Conservation (phyloP, 495 filamentous ascomycete species). For the Coniosporium apollinis region DNA sequence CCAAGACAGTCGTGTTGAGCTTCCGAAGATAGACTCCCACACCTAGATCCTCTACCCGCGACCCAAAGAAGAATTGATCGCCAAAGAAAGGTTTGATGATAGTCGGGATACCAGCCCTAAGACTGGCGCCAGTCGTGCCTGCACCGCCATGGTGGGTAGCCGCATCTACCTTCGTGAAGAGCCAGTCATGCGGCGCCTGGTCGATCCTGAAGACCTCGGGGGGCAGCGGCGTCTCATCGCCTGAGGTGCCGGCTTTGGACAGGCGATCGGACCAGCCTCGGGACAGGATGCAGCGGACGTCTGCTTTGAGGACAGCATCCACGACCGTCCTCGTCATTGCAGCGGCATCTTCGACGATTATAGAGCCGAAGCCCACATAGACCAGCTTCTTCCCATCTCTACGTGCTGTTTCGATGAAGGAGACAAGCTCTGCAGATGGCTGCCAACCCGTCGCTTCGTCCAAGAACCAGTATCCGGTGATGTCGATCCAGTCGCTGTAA, state of each 20-base stretch:
- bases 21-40: slow-evolving; percentile 84
- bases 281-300: slow-evolving; percentile 85
- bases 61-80: slow-evolving; percentile 92
- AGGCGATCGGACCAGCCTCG: slow-evolving; percentile 98
- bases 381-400: slow-evolving; percentile 78
- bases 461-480: slow-evolving; percentile 97
- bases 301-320: slow-evolving; percentile 77
- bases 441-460: slow-evolving; percentile 63
- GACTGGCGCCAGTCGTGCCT: slow-evolving; percentile 86
- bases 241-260: slow-evolving; percentile 34
- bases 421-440: slow-evolving; percentile 54
- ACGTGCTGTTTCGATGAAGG: slow-evolving; percentile 69
- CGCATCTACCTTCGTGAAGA: slow-evolving; percentile 87
- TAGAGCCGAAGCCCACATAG: slow-evolving; percentile 93
- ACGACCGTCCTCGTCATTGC: slow-evolving; percentile 81
- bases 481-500: slow-evolving; percentile 92
- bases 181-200: slow-evolving; percentile 89
- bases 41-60: slow-evolving; percentile 75
- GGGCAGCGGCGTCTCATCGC: slow-evolving; percentile 51
- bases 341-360: slow-evolving; percentile 80
- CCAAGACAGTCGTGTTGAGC: slow-evolving; percentile 67
- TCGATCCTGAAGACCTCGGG: slow-evolving; percentile 73
- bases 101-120: slow-evolving; percentile 82
- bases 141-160: slow-evolving; percentile 90
- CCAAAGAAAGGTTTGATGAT: slow-evolving; percentile 96